A percentile compares a stretch with the other conserved stretches of the same genome.
These are phyloP conservation scores for Paecilomyces variotii DNA, from an alignment of 2,329 filamentous ascomycete species.

Conservation along the genomic window DNA sequence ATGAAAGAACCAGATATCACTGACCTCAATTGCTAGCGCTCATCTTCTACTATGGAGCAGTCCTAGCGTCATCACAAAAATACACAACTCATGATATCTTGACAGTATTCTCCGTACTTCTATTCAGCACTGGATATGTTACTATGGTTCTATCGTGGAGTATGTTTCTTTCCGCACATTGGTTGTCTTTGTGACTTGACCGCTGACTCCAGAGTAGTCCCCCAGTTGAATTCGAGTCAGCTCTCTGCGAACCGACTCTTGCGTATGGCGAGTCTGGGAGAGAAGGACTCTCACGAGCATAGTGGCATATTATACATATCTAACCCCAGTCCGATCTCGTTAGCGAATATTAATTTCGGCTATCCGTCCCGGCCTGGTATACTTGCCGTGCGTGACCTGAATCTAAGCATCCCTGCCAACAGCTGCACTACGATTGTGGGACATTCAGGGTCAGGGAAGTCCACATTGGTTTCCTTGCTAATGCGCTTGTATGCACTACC, in stretches of 20 bases:
- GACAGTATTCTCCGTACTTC: conserved; percentile 69
- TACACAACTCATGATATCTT: conserved; percentile 53
- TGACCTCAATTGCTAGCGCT: conserved; percentile 43
- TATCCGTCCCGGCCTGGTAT: conserved; percentile 55
- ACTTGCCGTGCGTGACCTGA: conserved; percentile 55
- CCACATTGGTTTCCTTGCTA: conserved; percentile 68
- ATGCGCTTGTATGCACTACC: conserved; percentile 57
- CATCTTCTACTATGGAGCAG: conserved; percentile 74
- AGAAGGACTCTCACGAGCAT: conserved; percentile 50
- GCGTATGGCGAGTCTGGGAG: conserved; percentile 56
- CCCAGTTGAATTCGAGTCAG: conserved; percentile 68
- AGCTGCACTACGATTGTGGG: conserved; percentile 73
- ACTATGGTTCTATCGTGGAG: conserved; percentile 59
- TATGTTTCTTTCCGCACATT: conserved; percentile 14
- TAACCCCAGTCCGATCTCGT: conserved; percentile 44
- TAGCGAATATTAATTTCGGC: conserved; percentile 59
- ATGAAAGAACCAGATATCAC: not conserved
- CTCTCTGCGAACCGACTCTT: conserved; percentile 67
- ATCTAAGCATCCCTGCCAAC: conserved; percentile 54
- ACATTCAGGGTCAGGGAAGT: conserved; percentile 82
- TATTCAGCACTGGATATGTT: conserved; percentile 73
- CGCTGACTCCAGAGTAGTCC: conserved; percentile 41
- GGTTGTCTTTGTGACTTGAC: not conserved
- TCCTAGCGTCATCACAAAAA: conserved; percentile 48
- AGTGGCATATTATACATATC: conserved; percentile 38